Conservation (phyloP, 1,284 basidiomycete species). For the Puccinia hordei region DNA sequence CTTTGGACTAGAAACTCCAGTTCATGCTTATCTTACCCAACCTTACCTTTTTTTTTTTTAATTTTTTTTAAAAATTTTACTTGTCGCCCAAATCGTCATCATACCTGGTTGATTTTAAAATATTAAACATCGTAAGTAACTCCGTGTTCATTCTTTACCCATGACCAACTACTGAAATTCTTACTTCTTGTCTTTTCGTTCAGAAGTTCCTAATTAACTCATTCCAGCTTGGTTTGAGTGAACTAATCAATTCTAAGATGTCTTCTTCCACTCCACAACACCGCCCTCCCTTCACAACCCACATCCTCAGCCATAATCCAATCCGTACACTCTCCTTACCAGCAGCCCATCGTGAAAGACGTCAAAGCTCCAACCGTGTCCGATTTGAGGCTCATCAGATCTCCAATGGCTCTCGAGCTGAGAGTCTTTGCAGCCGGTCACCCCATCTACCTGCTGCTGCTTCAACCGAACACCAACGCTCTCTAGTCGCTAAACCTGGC, state of each 20-base stretch:
- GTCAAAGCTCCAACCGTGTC: neutral
- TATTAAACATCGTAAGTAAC: neutral
- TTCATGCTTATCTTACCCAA: no score
- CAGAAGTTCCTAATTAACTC: no score
- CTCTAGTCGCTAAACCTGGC: neutral
- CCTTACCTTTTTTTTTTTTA: no score
- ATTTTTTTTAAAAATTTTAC: neutral
- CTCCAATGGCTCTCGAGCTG: neutral
- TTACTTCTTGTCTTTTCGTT: no score
- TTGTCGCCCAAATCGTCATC: no score
- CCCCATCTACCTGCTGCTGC: no score
- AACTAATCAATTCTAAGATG: neutral
- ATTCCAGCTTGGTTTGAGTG: neutral
- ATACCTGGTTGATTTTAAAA: neutral
- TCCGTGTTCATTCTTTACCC: neutral
- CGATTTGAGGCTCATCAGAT: neutral
- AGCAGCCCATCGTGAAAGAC: neutral
- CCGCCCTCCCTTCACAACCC: neutral
- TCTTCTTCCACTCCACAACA: neutral
- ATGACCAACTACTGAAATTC: no score
- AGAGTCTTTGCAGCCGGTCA: neutral
- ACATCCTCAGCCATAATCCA: neutral
- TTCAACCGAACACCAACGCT: neutral
- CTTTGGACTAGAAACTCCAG: no score
- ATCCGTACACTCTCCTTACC: neutral